phyloP scores from a whole-genome alignment of 139 green algal genomes.

The Ettlia oleoabundans region DNA sequence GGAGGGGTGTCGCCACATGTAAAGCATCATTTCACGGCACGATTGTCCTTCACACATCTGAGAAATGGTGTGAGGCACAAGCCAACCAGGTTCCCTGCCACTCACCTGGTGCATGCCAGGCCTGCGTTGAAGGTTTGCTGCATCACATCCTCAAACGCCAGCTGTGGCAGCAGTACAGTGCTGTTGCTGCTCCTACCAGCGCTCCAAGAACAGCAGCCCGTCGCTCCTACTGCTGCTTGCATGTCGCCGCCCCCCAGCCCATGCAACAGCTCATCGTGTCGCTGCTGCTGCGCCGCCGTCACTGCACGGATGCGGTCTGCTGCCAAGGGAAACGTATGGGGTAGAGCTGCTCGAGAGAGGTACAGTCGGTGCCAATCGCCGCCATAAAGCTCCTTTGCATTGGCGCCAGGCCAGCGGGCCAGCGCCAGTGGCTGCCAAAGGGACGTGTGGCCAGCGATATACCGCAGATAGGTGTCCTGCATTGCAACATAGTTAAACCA shows the following conservation, averaged over 20 bases:
- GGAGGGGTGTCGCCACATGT: not conserved
- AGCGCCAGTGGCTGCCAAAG: conserved; percentile 21
- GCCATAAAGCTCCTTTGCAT: not conserved
- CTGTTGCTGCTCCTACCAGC: not conserved
- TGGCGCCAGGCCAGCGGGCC: conserved; percentile 8
- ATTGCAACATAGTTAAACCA: no score
- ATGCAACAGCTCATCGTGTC: not conserved
- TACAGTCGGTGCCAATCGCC: conserved; percentile 22
- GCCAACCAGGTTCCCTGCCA: not conserved
- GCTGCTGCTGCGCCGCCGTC: conserved; percentile 10
- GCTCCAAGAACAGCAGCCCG: no score
- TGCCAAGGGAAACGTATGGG: not conserved
- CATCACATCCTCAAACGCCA: conserved; percentile 31
- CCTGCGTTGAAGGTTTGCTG: conserved; percentile 1
- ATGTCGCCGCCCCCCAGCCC: not conserved
- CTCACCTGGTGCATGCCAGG: conserved; percentile 23
- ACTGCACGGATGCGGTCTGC: not conserved
- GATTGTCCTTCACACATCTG: not conserved
- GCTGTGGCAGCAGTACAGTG: not conserved
- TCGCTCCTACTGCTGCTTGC: no score
- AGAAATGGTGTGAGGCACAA: not conserved
- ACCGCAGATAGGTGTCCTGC: conserved; percentile 19
- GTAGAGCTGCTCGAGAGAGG: not conserved
- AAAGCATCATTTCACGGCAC: not conserved
- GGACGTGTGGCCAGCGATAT: not conserved